A percentile compares a stretch with the other conserved stretches of the same genome.
Conservation (phyloP, 1,139 yeast genomes). For the Blastobotrys aristatus region DNA sequence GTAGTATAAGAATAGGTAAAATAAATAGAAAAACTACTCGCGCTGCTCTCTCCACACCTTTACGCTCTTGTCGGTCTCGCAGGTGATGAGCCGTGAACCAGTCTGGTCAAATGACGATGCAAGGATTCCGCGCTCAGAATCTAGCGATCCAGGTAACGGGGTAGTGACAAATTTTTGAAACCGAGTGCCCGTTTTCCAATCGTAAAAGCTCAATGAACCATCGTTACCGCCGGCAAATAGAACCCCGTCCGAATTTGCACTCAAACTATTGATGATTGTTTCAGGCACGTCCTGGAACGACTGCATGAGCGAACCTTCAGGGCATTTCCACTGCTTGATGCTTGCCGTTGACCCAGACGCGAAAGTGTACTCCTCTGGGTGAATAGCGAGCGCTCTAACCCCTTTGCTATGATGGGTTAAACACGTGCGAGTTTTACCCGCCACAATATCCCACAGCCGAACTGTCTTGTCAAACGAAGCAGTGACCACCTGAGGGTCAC, state of each 20-base stretch:
- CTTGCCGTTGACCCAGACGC: conserved; percentile 78
- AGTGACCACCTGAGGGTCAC: conserved; percentile 82
- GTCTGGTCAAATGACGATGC: conserved; percentile 73
- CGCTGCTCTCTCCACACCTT: conserved; percentile 77
- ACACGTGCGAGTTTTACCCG: conserved; percentile 54
- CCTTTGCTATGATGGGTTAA: conserved; percentile 83
- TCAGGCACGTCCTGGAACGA: conserved; percentile 44
- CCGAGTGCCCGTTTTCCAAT: conserved; percentile 65
- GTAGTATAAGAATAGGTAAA: too few relatives aligned
- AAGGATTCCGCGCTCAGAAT: conserved; percentile 62
- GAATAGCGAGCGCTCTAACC: conserved; percentile 66
- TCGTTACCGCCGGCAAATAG: conserved; percentile 81
- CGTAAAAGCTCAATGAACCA: conserved; percentile 73
- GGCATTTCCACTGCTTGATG: conserved; percentile 77
- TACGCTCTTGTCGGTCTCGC: conserved; percentile 86
- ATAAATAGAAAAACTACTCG: too few relatives aligned
- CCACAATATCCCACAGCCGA: conserved; percentile 79
- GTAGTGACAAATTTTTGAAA: conserved; percentile 51
- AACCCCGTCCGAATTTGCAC: conserved; percentile 62
- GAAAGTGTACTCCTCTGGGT: conserved; percentile 70
- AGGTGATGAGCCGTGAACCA: conserved; percentile 76
- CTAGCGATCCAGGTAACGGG: conserved; percentile 63
- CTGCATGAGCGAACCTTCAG: conserved; percentile 67
- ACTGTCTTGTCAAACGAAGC: conserved; percentile 84
- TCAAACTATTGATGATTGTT: conserved; percentile 62